Evolutionary conservation across 352 stramenopile genomes (phyloP), one percentile per base, ranked within the genome.

Genomic region (Pythium myriotylum): DNA sequence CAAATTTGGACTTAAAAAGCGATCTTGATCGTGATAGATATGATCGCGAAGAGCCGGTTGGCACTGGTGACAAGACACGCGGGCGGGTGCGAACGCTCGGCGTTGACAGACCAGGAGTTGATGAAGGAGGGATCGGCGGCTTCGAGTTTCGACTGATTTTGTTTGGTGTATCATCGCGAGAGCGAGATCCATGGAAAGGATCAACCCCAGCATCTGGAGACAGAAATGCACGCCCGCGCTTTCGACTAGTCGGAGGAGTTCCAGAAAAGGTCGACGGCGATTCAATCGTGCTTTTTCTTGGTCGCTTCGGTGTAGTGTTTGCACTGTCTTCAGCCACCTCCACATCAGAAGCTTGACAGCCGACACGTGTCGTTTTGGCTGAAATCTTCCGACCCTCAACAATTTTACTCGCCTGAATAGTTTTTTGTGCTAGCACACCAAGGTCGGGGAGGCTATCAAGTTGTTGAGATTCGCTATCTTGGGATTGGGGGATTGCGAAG

Each of bases 1-100:
- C 75, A 33, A 83, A 87, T 32, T 87, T 89, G 61, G 77, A 77
- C 71, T 84, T 88, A 46, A 92, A 91, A 13, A 91, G 53, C 9
- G 77, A 82, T 48, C 74, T 78, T 22, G 74, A 77, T 20, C 79
- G 73, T 10, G 84, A 85, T 4, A 49, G 50, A 10, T 88, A 87
- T 6, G 62, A 41, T n/a, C 76, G 70, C 2, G 74, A 74, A 22
- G 73, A 65, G 3, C 43, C 49, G 8, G 52, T 54, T n/a, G 81
- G 80, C 1, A 88, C 55, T 13, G 80, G 70, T 4, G 81, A 87
- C 23, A 86, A 29, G 6, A 70, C 69, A 24, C 72, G 75, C 23
- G 73, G 63, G 37, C 81, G 80, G 13, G 73, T 89, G 48, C 81
- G 74, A 40, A 81, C 60, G 26, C 66, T 83, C 20, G 79, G 70